Base-by-base conservation (phyloP, 768 basidiomycete genomes). In the Mycena crocata region DNA sequence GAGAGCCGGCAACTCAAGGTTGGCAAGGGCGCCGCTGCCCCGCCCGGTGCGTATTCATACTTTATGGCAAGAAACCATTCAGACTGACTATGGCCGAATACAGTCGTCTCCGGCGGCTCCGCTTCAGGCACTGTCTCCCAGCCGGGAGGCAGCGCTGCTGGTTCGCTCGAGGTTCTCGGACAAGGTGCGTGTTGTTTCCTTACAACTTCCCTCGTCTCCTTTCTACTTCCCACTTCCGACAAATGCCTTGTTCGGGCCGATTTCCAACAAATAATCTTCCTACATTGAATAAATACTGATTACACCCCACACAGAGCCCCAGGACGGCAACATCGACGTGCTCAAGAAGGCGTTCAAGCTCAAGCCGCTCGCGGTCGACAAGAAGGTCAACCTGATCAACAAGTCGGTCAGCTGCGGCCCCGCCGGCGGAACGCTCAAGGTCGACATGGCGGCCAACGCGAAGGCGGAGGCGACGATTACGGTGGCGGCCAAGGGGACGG, bases 401-500 rank as follows among this genome's bases (percentile, higher is more conserved):
- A 12, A n/a, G 44, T 17, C 51, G 19, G 14, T 67, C 30, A 7
- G 7, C 12, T 71, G 69, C 26, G 55, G 59, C 2, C 12, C 30
- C 24, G 57, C 19, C 2, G 23, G n/a, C 28, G 54, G 17, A 3
- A 34, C 44, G 37, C 32, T 70, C 7, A 51, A 17, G 12, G 70
- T 62, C 9, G 57, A 68, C 44, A 40, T 71, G 32, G 63, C 57
- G 19, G 70, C 66, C 3, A 57, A 61, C 8, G 66, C 65, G 9
- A 52, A 66, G 19, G 57, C 59, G 37, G 51, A 67, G 37, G 40
- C 31, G 5, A 51, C 40, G 7, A 5, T 73, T 39, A 75, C 70
- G 19, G 67, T 78, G 3, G 72, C 66, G 6, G 76, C 70, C 0
- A 46, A 45, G 3, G 80, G 80, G 6, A 73, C 73, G 24, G 49